A percentile compares a stretch with the other conserved stretches of the same genome.
phyloP scores from a whole-genome alignment of 106 monocot genomes.

The Allium sativum region DNA sequence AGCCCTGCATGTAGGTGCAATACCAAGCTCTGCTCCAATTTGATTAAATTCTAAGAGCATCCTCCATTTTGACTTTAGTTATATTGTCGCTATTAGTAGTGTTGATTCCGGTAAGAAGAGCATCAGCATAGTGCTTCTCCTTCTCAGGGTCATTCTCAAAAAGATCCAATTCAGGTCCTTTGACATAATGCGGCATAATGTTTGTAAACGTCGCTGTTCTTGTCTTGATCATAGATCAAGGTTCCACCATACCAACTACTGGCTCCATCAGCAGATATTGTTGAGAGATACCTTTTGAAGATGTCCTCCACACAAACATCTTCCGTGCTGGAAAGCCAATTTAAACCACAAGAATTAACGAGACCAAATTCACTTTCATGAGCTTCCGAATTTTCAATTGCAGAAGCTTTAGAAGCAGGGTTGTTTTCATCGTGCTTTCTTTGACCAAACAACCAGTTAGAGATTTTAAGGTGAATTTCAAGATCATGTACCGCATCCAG shows the following conservation, averaged over 20 bases:
- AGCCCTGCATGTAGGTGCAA: conserved; percentile 27
- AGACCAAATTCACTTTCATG: conserved; percentile 15
- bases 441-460: conserved; percentile 99
- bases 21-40: conserved; percentile 71
- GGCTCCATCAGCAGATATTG: conserved; percentile 34
- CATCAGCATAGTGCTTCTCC: conserved; percentile 45
- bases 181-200: conserved; percentile 61
- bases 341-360: conserved; percentile 28
- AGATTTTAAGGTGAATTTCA: conserved; percentile 89
- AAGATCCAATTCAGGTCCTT: conserved; percentile 59
- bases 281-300: conserved; percentile 44
- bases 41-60: conserved; percentile 45
- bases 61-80: conserved; percentile 53
- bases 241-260: conserved; percentile 58
- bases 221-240: conserved; percentile 54
- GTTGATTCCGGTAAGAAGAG: conserved; percentile 37
- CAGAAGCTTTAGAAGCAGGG: conserved; percentile 19
- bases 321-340: conserved; percentile 30
- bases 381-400: conserved; percentile 20
- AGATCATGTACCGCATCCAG: conserved; percentile 87
- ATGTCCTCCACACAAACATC: conserved; percentile 44
- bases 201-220: conserved; percentile 45
- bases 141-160: conserved; percentile 55
- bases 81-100: conserved; percentile 11
- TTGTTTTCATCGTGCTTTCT: conserved; percentile 63